phyloP scores from a whole-genome alignment of 192 early-diverging fungal species.

The Phlyctochytrium arcticum region DNA sequence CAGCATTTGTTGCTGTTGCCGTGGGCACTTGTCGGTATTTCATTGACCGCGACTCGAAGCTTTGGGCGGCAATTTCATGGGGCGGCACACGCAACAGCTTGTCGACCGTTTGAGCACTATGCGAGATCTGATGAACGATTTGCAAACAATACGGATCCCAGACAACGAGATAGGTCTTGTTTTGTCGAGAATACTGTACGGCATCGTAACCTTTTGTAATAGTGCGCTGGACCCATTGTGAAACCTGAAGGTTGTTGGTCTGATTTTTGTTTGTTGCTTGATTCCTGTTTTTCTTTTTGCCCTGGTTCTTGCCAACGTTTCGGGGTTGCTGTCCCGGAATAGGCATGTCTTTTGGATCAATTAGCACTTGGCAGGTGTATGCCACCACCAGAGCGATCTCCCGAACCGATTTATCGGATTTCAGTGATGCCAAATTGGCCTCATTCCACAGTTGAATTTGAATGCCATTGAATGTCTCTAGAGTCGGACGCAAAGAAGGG shows the following conservation, averaged over 20 bases:
- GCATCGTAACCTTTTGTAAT: conserved; percentile 11
- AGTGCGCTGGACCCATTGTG: conserved; percentile 2
- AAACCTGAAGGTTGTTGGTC: neutral
- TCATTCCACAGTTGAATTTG: conserved; percentile 1
- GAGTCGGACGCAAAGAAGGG: too few relatives aligned
- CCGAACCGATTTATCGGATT: neutral
- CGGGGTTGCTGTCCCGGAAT: too few relatives aligned
- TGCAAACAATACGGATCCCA: conserved; percentile 24
- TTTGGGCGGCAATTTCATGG: neutral
- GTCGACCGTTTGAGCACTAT: too few relatives aligned
- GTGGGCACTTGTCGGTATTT: neutral
- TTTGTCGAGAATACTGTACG: neutral
- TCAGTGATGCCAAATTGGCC: conserved; percentile 8
- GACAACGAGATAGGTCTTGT: conserved; percentile 11
- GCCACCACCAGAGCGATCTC: neutral
- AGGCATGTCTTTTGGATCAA: conserved; percentile 10
- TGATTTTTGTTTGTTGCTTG: neutral
- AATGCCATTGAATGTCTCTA: conserved; percentile 15
- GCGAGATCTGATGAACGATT: neutral
- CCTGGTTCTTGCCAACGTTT: too few relatives aligned
- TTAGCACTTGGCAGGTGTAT: conserved; percentile 1
- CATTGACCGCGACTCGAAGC: neutral
- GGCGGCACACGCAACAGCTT: neutral
- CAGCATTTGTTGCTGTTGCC: neutral
- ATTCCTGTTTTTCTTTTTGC: too few relatives aligned